Evolutionary conservation across 2,329 filamentous ascomycete genomes (phyloP), one percentile per base, ranked within the genome.

Genomic region (Xylaria sp.): DNA sequence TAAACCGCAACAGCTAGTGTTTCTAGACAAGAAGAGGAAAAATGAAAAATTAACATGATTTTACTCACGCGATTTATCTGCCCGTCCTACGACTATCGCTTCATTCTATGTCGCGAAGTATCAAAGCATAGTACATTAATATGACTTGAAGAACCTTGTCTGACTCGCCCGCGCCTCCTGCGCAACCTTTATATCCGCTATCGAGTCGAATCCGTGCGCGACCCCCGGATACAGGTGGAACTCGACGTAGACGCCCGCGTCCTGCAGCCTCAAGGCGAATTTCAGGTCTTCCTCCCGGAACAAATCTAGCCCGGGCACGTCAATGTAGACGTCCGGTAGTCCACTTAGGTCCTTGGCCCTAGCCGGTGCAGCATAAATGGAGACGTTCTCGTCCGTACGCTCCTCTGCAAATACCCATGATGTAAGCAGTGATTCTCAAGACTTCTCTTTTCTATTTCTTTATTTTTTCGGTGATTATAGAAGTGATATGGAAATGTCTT

Each of bases 221-320:
- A 77, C 60, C 1, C 75, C 75, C 1, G 73, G 71, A 29, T 71
- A 76, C 9, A 76, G 39, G 31, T 76, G 75, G 31, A 76, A 72
- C 50, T 77, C 76, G 10, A 72, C 69, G 13, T 69, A 62, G 5
- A 73, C 72, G 55, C 73, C 67, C 5, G 69, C n/a, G n/a, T n/a
- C n/a, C n/a, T n/a, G n/a, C 74, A 1, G 63, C 67, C 15, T 66
- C 63, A 29, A 77, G 58, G 73, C 73, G 33, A 72, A 76, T 42
- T 68, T 56, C 22, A 71, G 49, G 49, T 67, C 69, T 54, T 77
- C 76, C 27, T 73, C 63, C 31, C 62, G 62, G 31, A 77, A 76
- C 7, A 76, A 31, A 56, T 77, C 75, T 27, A 76, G 54, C 5
- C 54, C 63, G 3, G 74, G 72, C 3, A 75, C 70, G 9, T 77